Percentiles rank a stretch among this genome's conserved stretches.
Evolutionary conservation across 2,329 filamentous ascomycete genomes (phyloP).

Genomic region (Xylariaceae sp.): DNA sequence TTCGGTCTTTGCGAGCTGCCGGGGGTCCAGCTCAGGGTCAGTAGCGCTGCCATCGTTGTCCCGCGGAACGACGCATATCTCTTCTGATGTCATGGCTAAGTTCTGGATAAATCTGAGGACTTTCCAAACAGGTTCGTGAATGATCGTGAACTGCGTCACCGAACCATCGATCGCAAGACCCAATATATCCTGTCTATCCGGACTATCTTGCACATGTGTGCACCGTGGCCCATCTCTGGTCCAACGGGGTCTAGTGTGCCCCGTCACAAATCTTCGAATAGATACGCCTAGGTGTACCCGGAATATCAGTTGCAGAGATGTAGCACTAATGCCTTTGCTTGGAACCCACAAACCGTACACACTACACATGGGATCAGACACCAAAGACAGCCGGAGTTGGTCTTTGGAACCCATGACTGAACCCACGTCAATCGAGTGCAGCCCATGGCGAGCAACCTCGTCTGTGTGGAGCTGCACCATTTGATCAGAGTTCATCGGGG

Average conservation of each 20-base stretch:
- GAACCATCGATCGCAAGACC: conserved; percentile 66
- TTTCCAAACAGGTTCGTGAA: conserved; percentile 58
- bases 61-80: conserved; percentile 35
- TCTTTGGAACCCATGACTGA: conserved; percentile 12
- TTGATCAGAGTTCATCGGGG: conserved; percentile 30
- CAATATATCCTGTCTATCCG: conserved; percentile 49
- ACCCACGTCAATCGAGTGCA: conserved; percentile 45
- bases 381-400: conserved; percentile 40
- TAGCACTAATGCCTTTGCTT: conserved; percentile 38
- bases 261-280: conserved; percentile 51
- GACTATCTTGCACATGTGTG: conserved; percentile 39
- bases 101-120: conserved; percentile 71
- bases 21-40: conserved; percentile 35
- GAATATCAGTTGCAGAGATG: conserved; percentile 41
- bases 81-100: conserved; percentile 47
- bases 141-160: conserved; percentile 61
- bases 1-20: conserved; percentile 37
- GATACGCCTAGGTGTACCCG: conserved; percentile 52
- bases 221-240: conserved; percentile 35
- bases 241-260: conserved; percentile 51
- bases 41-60: not conserved
- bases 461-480: conserved; percentile 44
- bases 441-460: conserved; percentile 38
- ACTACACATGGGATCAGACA: conserved; percentile 44
- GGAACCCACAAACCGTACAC: conserved; percentile 50